phyloP scores from a whole-genome alignment of 208 protist species.

The Balamuthia mandrillaris region DNA sequence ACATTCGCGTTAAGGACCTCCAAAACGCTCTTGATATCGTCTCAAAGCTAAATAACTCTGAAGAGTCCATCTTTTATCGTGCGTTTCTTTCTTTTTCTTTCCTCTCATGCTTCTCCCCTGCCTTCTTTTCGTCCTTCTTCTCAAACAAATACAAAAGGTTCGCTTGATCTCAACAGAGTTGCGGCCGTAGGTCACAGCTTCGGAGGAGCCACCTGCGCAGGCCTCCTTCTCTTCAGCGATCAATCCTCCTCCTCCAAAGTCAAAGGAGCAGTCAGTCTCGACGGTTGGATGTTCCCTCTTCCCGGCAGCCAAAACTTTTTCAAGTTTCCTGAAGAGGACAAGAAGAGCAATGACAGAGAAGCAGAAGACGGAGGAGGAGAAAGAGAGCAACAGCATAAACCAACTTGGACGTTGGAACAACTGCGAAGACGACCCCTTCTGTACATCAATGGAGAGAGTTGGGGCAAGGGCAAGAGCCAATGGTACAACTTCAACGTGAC shows the following conservation, averaged over 20 bases:
- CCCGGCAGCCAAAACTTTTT: background rate
- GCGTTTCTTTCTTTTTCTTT: background rate
- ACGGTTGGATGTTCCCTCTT: slow-evolving; percentile 16
- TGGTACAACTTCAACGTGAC: background rate
- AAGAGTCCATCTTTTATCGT: background rate
- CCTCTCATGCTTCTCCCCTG: background rate
- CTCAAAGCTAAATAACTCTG: background rate
- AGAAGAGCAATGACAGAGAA: no score
- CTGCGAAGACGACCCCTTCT: no score
- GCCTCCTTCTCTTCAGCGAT: background rate
- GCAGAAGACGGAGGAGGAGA: no score
- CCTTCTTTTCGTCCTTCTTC: no score
- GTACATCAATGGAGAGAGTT: no score
- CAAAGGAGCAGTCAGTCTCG: background rate
- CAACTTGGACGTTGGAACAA: no score
- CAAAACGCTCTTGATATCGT: background rate
- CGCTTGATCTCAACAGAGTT: background rate
- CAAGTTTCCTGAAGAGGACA: no score
- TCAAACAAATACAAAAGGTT: background rate
- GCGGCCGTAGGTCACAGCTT: background rate
- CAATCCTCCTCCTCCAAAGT: background rate
- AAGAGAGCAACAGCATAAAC: no score
- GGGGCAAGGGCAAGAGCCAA: no score
- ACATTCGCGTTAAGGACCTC: background rate
- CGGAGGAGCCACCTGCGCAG: background rate